Base-by-base conservation (phyloP, 331 rosid species). In the Spiraea crenata region DNA sequence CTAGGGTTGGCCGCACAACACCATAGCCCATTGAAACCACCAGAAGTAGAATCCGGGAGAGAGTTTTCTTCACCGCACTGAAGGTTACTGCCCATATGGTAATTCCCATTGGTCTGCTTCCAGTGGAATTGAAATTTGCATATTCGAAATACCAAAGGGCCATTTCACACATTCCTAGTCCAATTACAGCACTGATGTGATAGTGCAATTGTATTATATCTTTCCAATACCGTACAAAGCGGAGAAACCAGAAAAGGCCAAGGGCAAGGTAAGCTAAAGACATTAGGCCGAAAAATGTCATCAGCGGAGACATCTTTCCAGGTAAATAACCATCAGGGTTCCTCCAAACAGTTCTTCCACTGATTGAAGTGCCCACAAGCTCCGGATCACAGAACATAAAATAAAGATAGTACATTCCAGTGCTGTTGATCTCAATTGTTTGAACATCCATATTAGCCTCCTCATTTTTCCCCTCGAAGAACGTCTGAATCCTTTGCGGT, bases 111-210 rank as follows among this genome's bases (percentile, higher is more conserved):
- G 97, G 97, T 65, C 97, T 82, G 79, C 75, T 83, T 74, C 97
- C 97, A 1, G 95, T 88, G 25, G 91, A 75, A 83, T 88, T 90
- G 82, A 90, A 86, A 81, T 90, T 88, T 51, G 88, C 84, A 74
- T 86, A 90, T 59, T 90, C 97, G 66, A 88, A 88, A 76, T 88
- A 88, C 97, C 97, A 90, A 17, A 88, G 76, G 54, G 95, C 92
- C 97, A 90, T 90, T 77, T 90, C 97, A 74, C 89, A 88, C 97
- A 88, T 88, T 58, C 97, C 97, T 35, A 90, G 89, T 34, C 88
- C 88, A 74, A 90, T 88, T 11, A 86, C 97, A 31, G 90, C 82
- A 71, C 95, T 90, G 19, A 90, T 85, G 80, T 86, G 88, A 78
- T 86, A 88, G 67, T 90, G 97, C 83, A 90, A 71, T 41, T 86